A percentile compares a stretch with the other conserved stretches of the same genome.
Evolutionary conservation across 179 eudicot genomes (phyloP).

Genomic region (Patellifolia procumbens): DNA sequence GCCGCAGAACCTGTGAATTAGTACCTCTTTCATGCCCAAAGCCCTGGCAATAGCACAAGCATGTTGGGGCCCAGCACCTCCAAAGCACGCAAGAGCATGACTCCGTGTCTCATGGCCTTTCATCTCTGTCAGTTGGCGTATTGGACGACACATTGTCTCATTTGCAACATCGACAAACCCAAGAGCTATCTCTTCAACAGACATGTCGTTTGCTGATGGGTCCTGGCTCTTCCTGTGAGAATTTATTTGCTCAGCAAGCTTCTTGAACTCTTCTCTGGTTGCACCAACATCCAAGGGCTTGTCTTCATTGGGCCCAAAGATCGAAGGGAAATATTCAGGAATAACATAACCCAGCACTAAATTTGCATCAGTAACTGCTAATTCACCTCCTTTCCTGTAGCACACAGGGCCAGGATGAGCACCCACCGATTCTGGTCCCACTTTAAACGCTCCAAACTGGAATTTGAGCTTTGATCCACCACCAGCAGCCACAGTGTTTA

Average conservation of each 20-base stretch:
- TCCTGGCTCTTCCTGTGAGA: constrained; percentile 74
- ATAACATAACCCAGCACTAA: constrained; percentile 80
- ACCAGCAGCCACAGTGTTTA: constrained; percentile 96
- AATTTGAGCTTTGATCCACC: constrained; percentile 96
- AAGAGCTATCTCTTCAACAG: constrained; percentile 89
- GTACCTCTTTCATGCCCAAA: constrained; percentile 87
- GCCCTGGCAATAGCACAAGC: constrained; percentile 99
- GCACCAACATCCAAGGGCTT: constrained; percentile 78
- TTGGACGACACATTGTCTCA: constrained; percentile 99
- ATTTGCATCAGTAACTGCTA: constrained; percentile 96
- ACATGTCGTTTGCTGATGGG: constrained; percentile 71
- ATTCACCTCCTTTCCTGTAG: constrained; percentile 93
- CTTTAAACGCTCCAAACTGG: constrained; percentile 92
- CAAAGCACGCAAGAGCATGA: constrained; percentile 98
- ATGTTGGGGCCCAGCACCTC: constrained; percentile 99
- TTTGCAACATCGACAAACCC: constrained; percentile 96
- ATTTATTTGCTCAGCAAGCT: constrained; percentile 79
- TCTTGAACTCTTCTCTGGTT: constrained; percentile 70
- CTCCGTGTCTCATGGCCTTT: constrained; percentile 95
- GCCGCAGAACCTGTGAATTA: constrained; percentile 92
- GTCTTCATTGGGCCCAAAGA: constrained; percentile 91
- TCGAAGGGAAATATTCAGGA: constrained; percentile 90
- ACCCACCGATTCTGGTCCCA: constrained; percentile 97
- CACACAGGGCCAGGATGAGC: constrained; percentile 99
- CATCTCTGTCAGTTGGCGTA: constrained; percentile 97